Percentiles rank a stretch among this genome's conserved stretches.
Conservation (phyloP, 495 filamentous ascomycete genomes). For the Penicillium macrosclerotiorum region DNA sequence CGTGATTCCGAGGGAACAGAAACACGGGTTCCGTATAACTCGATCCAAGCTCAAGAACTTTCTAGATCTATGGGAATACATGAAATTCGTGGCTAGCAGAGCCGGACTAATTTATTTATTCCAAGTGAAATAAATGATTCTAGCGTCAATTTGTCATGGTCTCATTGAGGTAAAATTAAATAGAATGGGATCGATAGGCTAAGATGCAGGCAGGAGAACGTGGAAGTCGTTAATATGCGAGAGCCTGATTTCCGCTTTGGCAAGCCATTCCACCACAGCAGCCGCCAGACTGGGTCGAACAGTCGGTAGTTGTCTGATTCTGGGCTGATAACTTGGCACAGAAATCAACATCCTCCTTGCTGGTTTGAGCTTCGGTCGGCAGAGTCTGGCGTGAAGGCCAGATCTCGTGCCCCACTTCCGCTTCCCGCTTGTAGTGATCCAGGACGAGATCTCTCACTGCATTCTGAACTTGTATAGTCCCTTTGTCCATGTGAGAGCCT, state of each 20-base stretch:
- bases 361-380: slow-evolving; percentile 26
- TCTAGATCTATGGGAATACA: too few relatives aligned
- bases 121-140: too few relatives aligned
- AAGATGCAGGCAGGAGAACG: slow-evolving; percentile 4
- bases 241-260: slow-evolving; percentile 12
- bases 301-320: slow-evolving; percentile 9
- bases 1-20: too few relatives aligned
- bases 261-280: slow-evolving; percentile 27
- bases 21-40: too few relatives aligned
- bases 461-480: slow-evolving; percentile 46
- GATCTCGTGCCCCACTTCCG: slow-evolving; percentile 37
- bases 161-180: too few relatives aligned
- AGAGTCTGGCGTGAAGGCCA: slow-evolving; percentile 49
- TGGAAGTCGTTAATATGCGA: slow-evolving; percentile 14
- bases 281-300: slow-evolving; percentile 11
- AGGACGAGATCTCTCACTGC: slow-evolving; percentile 38
- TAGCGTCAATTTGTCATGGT: too few relatives aligned
- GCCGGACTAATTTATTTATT: too few relatives aligned
- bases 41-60: too few relatives aligned
- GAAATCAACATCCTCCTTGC: slow-evolving; percentile 39
- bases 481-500: slow-evolving; percentile 45
- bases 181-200: neutral
- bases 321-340: slow-evolving; percentile 30
- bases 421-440: slow-evolving; percentile 39
- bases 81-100: too few relatives aligned